Conservation (phyloP, 2,329 filamentous ascomycete genomes). For the Blastomyces silverae region DNA sequence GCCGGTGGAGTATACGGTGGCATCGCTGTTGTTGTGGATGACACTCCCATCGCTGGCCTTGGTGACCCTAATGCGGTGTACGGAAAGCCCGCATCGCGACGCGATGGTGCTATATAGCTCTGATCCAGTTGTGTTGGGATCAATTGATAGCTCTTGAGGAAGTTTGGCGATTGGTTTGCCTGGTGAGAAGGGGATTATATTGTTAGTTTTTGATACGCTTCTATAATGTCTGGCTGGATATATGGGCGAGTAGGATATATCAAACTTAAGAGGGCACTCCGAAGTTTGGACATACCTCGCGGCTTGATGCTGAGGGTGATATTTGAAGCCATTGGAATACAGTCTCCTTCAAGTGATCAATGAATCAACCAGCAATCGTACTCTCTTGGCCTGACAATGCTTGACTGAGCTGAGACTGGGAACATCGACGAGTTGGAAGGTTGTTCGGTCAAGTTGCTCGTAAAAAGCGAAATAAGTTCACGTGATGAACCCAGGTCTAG, state of each 20-base stretch:
- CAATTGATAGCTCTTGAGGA: constrained; percentile 50
- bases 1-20: constrained; percentile 50
- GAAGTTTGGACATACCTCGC: constrained; percentile 16
- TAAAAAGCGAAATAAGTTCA: no score
- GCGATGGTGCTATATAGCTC: constrained; percentile 55
- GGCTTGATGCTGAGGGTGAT: constrained; percentile 20
- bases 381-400: neutral
- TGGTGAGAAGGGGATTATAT: constrained; percentile 26
- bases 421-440: neutral
- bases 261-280: neutral
- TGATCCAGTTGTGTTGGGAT: constrained; percentile 45
- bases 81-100: constrained; percentile 47
- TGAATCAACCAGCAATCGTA: neutral
- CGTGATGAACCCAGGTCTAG: no score
- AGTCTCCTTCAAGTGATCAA: neutral
- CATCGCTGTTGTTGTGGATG: constrained; percentile 49
- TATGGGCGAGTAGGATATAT: neutral
- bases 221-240: neutral
- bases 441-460: no score
- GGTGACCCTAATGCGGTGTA: constrained; percentile 57
- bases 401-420: no score
- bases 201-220: neutral
- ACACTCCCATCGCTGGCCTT: constrained; percentile 56
- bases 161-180: constrained; percentile 58
- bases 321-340: constrained; percentile 15